Evolutionary conservation across 495 filamentous ascomycete genomes (phyloP).

Genomic region (Pseudevernia furfuracea): DNA sequence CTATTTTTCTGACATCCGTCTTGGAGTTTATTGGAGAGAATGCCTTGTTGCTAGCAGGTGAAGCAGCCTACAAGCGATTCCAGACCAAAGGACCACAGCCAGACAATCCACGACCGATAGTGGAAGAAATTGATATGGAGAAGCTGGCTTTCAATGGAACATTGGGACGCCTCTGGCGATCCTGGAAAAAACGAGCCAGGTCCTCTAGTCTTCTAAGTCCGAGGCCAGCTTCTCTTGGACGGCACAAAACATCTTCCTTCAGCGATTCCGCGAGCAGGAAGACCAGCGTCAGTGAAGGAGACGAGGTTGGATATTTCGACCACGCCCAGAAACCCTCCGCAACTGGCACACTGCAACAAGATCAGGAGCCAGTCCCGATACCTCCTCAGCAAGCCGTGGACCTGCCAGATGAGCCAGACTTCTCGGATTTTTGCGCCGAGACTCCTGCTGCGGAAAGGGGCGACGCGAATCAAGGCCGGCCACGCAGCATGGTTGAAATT

Average conservation of each 20-base stretch:
- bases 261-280: constrained; percentile 23
- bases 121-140: constrained; percentile 90
- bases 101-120: constrained; percentile 25
- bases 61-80: constrained; percentile 73
- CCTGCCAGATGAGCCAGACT: constrained; percentile 65
- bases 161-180: constrained; percentile 83
- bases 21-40: constrained; percentile 93
- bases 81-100: constrained; percentile 37
- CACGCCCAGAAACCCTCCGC: constrained; percentile 13
- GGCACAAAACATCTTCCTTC: constrained; percentile 17
- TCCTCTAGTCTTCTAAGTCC: constrained; percentile 28
- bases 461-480: constrained; percentile 9
- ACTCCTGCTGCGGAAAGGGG: not conserved
- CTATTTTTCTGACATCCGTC: constrained; percentile 92
- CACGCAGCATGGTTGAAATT: constrained; percentile 20
- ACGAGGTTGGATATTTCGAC: constrained; percentile 12
- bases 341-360: constrained; percentile 27
- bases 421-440: constrained; percentile 29
- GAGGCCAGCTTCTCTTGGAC: constrained; percentile 19
- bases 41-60: constrained; percentile 75
- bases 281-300: constrained; percentile 23
- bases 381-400: constrained; percentile 65
- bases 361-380: constrained; percentile 46
- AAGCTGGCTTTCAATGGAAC: constrained; percentile 83
- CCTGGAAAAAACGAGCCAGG: constrained; percentile 79